These are phyloP conservation scores for Chaetomiaceae sp. DNA, from an alignment of 2,329 filamentous ascomycete species.

Conservation along the genomic window DNA sequence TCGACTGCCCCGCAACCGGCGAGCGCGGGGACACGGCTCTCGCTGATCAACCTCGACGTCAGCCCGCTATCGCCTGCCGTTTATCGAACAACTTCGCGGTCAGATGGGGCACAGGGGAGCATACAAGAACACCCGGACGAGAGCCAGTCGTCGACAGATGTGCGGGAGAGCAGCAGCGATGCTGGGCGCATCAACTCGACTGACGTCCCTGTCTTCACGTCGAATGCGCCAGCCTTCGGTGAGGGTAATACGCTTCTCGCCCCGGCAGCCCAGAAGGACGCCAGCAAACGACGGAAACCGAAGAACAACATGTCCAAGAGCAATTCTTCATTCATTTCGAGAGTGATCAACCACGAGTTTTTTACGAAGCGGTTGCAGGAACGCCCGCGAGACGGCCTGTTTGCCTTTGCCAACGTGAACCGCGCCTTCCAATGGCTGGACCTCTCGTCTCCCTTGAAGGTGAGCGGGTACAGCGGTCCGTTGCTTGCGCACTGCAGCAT, in stretches of 20 bases:
- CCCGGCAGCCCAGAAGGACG: slow-evolving; percentile 59
- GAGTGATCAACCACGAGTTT: slow-evolving; percentile 84
- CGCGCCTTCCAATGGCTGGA: slow-evolving; percentile 96
- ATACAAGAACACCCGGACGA: slow-evolving; percentile 59
- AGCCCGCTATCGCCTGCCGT: slow-evolving; percentile 47
- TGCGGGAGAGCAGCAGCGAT: slow-evolving; percentile 44
- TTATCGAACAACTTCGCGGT: slow-evolving; percentile 48
- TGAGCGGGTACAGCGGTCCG: slow-evolving; percentile 24
- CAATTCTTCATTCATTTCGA: slow-evolving; percentile 96
- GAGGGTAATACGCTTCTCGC: slow-evolving; percentile 74
- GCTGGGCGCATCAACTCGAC: slow-evolving; percentile 50
- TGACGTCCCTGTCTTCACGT: slow-evolving; percentile 39
- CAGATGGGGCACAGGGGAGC: slow-evolving; percentile 39
- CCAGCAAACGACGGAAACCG: slow-evolving; percentile 79
- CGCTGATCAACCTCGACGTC: slow-evolving; percentile 66
- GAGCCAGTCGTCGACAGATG: slow-evolving; percentile 53
- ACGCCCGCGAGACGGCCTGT: slow-evolving; percentile 69
- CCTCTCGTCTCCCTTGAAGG: slow-evolving; percentile 67
- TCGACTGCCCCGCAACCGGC: slow-evolving; percentile 80
- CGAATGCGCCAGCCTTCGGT: slow-evolving; percentile 64
- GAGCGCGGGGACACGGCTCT: slow-evolving; percentile 76
- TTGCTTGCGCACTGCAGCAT: background rate
- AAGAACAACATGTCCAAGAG: slow-evolving; percentile 99
- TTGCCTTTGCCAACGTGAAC: slow-evolving; percentile 93
- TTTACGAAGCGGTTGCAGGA: slow-evolving; percentile 74